Base-by-base conservation (phyloP, 2,329 filamentous ascomycete genomes). In the Nigrograna mackinnonii region DNA sequence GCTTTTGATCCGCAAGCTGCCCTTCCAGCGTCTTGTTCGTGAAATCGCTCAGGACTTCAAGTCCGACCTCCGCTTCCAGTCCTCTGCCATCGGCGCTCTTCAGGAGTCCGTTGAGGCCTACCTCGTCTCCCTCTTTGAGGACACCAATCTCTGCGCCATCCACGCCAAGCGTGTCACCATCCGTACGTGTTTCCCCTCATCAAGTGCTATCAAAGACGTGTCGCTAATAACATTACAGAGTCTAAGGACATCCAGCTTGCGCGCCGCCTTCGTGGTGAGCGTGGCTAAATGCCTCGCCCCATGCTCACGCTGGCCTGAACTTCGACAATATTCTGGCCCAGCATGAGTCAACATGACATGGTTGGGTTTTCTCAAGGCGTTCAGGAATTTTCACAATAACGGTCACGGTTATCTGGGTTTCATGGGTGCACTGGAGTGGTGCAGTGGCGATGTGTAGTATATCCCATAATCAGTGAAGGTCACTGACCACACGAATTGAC, bases 41-140 rank as follows among this genome's bases (percentile, higher is more conserved):
- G 87, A 91, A 72, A 88, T 91, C 54, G 86, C 86, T 36, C 72
- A 77, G 64, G 74, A 77, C 69, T 76, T 75, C 72, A 80, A 79
- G 77, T 78, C 58, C 74, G 86, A 89, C 47, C 83, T 97, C 69
- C 84, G 92, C 56, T 99, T 94, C 91, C 94, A 97, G 75, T 95
- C 89, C 40, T 92, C 95, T 60, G 92, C 94, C 38, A 94, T 97
- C 60, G 84, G 88, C 62, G 92, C 92, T 11, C 79, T 97, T 3
- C 92, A 97, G 72, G 92, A 97, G 77, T 90, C 92, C 12, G 84
- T 91, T n/a, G 92, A 97, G 74, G 92, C 92, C 4, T 97, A 95
- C 71, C 79, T 97, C 56, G 88, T 97, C 45, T 91, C 95, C 65
- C 77, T 97, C n/a, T 96, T 97, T 64, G 91, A 96, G 68, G 90